Evolutionary conservation across 2,329 filamentous ascomycete species (phyloP), one percentile per base, ranked within the genome.

Genomic region (Ophiostoma perfectum): DNA sequence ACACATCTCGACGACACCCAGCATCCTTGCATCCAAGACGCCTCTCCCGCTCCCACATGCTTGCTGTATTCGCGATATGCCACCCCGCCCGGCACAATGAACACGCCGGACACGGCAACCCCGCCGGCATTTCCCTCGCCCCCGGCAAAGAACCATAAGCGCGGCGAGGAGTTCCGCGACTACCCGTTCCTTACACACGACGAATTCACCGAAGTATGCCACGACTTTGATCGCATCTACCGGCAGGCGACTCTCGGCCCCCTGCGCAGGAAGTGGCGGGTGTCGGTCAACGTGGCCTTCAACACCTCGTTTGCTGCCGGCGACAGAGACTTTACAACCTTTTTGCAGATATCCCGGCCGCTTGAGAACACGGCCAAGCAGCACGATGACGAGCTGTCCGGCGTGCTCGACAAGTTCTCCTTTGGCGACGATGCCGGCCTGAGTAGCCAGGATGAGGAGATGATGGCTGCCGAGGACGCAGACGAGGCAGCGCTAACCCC

Each of bases 121-220:
- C 41, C 41, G 42, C 63, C 63, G 8, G 39, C 63, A 18, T 47
- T 64, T 7, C 5, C 42, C n/a, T 64, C 63, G 41, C 58, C 38
- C 1, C 3, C 62, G 14, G 12, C 39, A n/a, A 11, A n/a, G 16
- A 64, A 64, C 7, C 36, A 62, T 4, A 63, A 63, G 38, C 39
- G 18, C 38, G 41, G 63, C 63, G 42, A 12, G 4, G 63, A 64
- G 63, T 64, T 64, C n/a, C 41, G 42, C 42, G 63, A 64, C 41
- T 64, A 88, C 74, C 89, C 89, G 6, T 85, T 83, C 69, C 81
- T 92, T 41, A 83, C 78, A 11, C 74, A 78, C 11, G 82, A 86
- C 55, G 88, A 91, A 74, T 92, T 92, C 72, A 78, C 84, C 67
- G 82, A 86, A 74, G 85, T 83, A 67, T 91, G 89, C 76, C 84